phyloP scores from a whole-genome alignment of 2,329 filamentous ascomycete species.

The Claviceps pazoutovae region DNA sequence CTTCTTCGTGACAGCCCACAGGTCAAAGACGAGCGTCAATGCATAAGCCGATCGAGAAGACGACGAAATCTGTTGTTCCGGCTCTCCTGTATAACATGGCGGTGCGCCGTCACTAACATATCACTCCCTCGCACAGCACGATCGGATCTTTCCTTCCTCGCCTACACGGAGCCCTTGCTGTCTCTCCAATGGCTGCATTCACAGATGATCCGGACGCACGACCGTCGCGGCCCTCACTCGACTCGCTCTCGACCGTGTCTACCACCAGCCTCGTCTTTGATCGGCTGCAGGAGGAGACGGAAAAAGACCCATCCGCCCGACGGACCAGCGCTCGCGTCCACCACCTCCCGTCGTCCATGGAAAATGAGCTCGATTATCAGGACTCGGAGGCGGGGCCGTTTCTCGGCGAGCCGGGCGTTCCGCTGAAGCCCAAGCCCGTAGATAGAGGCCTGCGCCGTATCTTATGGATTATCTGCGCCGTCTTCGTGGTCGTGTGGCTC shows the following conservation, averaged over 20 bases:
- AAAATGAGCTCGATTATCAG: constrained; percentile 16
- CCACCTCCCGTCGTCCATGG: constrained; percentile 16
- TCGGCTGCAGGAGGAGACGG: constrained; percentile 46
- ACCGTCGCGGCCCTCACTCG: constrained; percentile 26
- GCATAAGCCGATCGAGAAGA: not conserved
- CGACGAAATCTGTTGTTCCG: not conserved
- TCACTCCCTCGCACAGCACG: not conserved
- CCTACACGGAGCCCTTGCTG: not conserved
- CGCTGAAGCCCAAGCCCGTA: constrained; percentile 37
- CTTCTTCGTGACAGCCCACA: not conserved
- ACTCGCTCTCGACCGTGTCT: constrained; percentile 62
- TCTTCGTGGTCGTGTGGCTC: constrained; percentile 55
- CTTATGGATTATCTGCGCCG: constrained; percentile 43
- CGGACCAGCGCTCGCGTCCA: constrained; percentile 9
- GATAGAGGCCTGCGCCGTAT: constrained; percentile 51
- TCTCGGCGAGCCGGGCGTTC: constrained; percentile 24
- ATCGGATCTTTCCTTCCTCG: not conserved
- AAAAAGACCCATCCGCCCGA: constrained; percentile 16
- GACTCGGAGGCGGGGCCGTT: constrained; percentile 41
- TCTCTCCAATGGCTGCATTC: constrained; percentile 5
- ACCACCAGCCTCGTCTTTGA: constrained; percentile 76
- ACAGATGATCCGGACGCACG: constrained; percentile 9
- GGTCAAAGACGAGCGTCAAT: not conserved
- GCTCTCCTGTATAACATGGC: not conserved
- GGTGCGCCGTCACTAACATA: not conserved